Evolutionary conservation across 1,284 basidiomycete genomes (phyloP).

Genomic region (Melampsora americana): DNA sequence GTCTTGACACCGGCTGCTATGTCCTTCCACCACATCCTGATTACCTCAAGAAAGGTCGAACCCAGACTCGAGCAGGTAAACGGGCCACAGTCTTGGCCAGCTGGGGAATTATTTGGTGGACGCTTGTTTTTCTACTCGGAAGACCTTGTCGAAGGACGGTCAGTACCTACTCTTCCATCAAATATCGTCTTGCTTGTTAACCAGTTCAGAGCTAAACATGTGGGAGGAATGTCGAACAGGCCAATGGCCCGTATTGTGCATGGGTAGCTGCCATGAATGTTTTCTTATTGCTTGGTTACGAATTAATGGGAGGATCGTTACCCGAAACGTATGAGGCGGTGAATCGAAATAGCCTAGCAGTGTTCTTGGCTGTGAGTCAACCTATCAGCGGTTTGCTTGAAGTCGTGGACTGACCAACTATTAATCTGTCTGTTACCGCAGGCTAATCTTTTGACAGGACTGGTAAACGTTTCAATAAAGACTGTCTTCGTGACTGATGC

Average conservation of each 20-base stretch:
- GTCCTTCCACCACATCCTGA: slow-evolving; percentile 73
- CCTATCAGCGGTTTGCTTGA: slow-evolving; percentile 7
- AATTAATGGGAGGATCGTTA: slow-evolving; percentile 63
- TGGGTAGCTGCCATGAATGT: slow-evolving; percentile 90
- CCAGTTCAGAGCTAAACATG: no score
- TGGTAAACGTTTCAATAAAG: slow-evolving; percentile 72
- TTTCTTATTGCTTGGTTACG: slow-evolving; percentile 75
- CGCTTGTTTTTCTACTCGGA: slow-evolving; percentile 58
- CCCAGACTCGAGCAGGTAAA: slow-evolving; percentile 58
- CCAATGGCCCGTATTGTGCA: slow-evolving; percentile 80
- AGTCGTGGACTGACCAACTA: neutral
- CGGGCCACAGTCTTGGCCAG: slow-evolving; percentile 71
- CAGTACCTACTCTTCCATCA: slow-evolving; percentile 49
- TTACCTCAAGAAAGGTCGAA: slow-evolving; percentile 57
- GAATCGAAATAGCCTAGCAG: slow-evolving; percentile 71
- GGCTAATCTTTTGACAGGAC: slow-evolving; percentile 83
- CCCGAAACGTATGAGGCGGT: slow-evolving; percentile 72
- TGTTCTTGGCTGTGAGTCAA: slow-evolving; percentile 73
- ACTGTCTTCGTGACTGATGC: slow-evolving; percentile 70
- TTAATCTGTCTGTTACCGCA: slow-evolving; percentile 51
- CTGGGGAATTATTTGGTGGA: slow-evolving; percentile 77
- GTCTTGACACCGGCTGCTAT: slow-evolving; percentile 74
- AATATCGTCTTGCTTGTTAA: no score
- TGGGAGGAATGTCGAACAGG: slow-evolving; percentile 57
- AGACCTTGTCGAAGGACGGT: slow-evolving; percentile 73